Percentiles rank a stretch among this genome's conserved stretches.
These are phyloP conservation scores for Pseudocercospora eumusae DNA, from an alignment of 2,329 filamentous ascomycete genomes.

Conservation along the genomic window DNA sequence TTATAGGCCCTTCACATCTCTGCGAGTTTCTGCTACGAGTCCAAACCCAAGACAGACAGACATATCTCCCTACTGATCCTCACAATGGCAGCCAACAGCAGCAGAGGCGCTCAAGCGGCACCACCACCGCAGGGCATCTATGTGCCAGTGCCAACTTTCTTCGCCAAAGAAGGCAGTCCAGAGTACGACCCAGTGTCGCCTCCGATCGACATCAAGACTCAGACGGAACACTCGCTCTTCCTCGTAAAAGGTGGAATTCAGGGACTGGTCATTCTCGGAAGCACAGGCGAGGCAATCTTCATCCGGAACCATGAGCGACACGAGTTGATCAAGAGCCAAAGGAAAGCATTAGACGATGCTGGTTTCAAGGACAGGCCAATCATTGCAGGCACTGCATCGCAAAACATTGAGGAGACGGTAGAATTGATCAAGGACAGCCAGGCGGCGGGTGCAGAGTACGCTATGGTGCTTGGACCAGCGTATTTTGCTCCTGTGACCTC, in stretches of 20 bases:
- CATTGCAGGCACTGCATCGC: constrained; percentile 63
- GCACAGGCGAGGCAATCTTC: constrained; percentile 66
- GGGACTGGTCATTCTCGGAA: constrained; percentile 64
- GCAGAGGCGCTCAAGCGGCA: constrained; percentile 22
- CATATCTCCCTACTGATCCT: not conserved
- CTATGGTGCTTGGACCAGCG: constrained; percentile 63
- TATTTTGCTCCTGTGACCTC: constrained; percentile 63
- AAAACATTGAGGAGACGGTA: constrained; percentile 63
- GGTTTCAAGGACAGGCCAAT: constrained; percentile 62
- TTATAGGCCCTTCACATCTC: not conserved
- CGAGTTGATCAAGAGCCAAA: constrained; percentile 57
- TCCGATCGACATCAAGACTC: constrained; percentile 59
- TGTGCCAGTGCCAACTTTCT: constrained; percentile 66
- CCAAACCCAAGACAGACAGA: not conserved
- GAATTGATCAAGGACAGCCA: constrained; percentile 58
- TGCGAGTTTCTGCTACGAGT: not conserved
- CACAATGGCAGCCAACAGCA: constrained; percentile 24
- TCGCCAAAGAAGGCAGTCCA: constrained; percentile 52
- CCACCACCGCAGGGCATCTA: constrained; percentile 58
- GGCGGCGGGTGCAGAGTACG: constrained; percentile 62
- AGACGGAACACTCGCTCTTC: constrained; percentile 60
- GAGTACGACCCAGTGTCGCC: constrained; percentile 51
- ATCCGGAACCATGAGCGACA: constrained; percentile 60
- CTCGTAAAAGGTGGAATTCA: constrained; percentile 62
- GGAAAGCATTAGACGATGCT: constrained; percentile 56